Conservation (phyloP, 352 stramenopile species). For the Globisporangium abappressorium region DNA sequence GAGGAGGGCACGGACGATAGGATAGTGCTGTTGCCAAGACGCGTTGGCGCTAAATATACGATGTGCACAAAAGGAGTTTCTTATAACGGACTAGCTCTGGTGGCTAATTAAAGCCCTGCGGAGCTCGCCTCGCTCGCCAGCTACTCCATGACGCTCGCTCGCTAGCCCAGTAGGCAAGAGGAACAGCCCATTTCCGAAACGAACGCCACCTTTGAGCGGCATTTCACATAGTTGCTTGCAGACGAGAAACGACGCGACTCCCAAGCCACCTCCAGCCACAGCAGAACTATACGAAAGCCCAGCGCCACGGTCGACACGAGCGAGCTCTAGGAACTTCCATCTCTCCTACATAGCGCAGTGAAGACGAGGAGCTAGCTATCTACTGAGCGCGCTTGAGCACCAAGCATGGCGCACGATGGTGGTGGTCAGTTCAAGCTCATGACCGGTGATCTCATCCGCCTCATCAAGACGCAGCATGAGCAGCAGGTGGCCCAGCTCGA, state of each 20-base stretch:
- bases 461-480: conserved; percentile 71
- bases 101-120: neutral
- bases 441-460: conserved; percentile 54
- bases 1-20: too few species aligned
- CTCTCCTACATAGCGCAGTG: neutral
- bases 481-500: conserved; percentile 50
- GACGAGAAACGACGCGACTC: conserved; percentile 5
- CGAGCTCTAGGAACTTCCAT: neutral
- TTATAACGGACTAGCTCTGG: too few species aligned
- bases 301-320: neutral
- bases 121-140: neutral
- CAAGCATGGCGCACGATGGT: conserved; percentile 5
- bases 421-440: conserved; percentile 38
- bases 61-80: too few species aligned
- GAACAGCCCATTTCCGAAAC: neutral
- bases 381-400: neutral
- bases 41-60: too few species aligned
- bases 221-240: conserved; percentile 9
- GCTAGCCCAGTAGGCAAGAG: too few species aligned
- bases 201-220: neutral
- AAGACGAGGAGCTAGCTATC: neutral
- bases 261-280: neutral
- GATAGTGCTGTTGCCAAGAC: too few species aligned
- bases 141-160: too few species aligned
- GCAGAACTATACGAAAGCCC: too few species aligned